Evolutionary conservation across 805 yeast genomes (phyloP).

Genomic region (Saccharomycopsis fibuligera): DNA sequence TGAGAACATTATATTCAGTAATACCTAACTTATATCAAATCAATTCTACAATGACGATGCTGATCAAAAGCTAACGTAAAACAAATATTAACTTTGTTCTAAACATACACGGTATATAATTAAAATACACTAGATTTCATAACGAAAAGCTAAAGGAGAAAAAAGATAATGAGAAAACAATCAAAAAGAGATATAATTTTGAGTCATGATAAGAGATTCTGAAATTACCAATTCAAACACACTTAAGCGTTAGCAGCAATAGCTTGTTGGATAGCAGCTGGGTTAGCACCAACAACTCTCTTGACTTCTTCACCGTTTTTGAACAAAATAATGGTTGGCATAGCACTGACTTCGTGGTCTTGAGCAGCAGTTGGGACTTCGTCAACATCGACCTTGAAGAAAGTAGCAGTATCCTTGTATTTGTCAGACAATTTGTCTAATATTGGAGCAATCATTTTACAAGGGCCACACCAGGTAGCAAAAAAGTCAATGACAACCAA

Average conservation of each 20-base stretch:
- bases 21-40: too few relatives aligned
- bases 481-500: conserved; percentile 91
- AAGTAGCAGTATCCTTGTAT: conserved; percentile 60
- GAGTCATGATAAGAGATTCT: too few relatives aligned
- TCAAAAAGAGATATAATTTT: too few relatives aligned
- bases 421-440: conserved; percentile 68
- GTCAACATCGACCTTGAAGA: conserved; percentile 91
- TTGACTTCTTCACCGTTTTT: conserved; percentile 76
- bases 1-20: too few relatives aligned
- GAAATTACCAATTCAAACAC: too few relatives aligned
- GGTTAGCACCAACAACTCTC: conserved; percentile 86
- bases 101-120: too few relatives aligned
- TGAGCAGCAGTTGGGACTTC: conserved; percentile 71
- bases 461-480: conserved; percentile 99
- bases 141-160: too few relatives aligned
- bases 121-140: too few relatives aligned
- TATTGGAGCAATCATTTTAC: conserved; percentile 95
- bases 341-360: conserved; percentile 50
- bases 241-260: conserved; percentile 44
- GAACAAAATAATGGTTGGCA: conserved; percentile 70
- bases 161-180: too few relatives aligned
- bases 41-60: too few relatives aligned
- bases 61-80: too few relatives aligned
- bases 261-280: conserved; percentile 71
- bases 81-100: too few relatives aligned